A percentile compares a stretch with the other conserved stretches of the same genome.
These are phyloP conservation scores for Obba rivulosa DNA, from an alignment of 768 basidiomycete species.

Conservation along the genomic window DNA sequence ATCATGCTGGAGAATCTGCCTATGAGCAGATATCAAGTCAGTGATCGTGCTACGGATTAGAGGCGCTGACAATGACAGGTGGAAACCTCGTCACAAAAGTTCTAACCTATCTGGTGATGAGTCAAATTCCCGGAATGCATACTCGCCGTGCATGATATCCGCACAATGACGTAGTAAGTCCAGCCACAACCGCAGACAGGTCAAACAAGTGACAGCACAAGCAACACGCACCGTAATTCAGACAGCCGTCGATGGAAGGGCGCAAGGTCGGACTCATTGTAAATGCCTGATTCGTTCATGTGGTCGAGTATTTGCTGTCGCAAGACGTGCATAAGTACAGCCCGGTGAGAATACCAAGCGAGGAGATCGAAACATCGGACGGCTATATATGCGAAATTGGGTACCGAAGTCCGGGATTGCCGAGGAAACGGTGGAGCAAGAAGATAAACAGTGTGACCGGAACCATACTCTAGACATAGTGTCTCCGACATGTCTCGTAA, in stretches of 20 bases:
- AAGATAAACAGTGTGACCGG: too few relatives aligned
- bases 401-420: neutral
- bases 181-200: neutral
- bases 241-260: constrained; percentile 81
- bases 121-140: too few relatives aligned
- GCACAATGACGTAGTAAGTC: too few relatives aligned
- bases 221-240: constrained; percentile 54
- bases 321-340: neutral
- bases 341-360: too few relatives aligned
- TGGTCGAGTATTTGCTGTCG: constrained; percentile 87
- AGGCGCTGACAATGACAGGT: constrained; percentile 1
- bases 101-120: too few relatives aligned
- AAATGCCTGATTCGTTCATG: constrained; percentile 93
- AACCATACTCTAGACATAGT: too few relatives aligned
- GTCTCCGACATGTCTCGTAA: too few relatives aligned
- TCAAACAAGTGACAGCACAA: neutral
- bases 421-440: too few relatives aligned
- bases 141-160: too few relatives aligned
- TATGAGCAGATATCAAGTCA: constrained; percentile 6
- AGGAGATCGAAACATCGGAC: too few relatives aligned
- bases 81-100: constrained; percentile 1
- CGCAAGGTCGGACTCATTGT: constrained; percentile 84
- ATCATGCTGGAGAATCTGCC: constrained; percentile 76
- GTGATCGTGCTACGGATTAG: neutral
- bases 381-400: neutral